A percentile compares a stretch with the other conserved stretches of the same genome.
Evolutionary conservation across 2,329 filamentous ascomycete species (phyloP).

Genomic region (Aspergillus versicolor): DNA sequence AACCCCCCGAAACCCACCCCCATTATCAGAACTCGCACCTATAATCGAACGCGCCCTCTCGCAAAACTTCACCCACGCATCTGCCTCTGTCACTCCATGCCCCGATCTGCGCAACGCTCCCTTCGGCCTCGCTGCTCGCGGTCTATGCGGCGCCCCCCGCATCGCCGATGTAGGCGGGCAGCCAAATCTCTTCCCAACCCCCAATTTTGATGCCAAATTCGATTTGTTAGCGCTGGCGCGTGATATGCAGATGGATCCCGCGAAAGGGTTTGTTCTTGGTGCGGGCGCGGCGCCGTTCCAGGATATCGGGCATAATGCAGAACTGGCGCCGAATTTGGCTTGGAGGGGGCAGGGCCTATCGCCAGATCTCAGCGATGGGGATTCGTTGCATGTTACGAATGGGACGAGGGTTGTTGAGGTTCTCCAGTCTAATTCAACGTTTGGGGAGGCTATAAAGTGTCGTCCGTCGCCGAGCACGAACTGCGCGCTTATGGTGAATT

Average conservation of each 20-base stretch:
- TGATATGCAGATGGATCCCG: conserved; percentile 37
- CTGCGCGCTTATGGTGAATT: conserved; percentile 46
- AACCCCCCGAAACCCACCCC: conserved; percentile 1
- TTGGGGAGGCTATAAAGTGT: background rate
- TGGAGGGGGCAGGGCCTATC: background rate
- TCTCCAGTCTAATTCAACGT: background rate
- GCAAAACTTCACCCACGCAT: background rate
- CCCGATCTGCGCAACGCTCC: conserved; percentile 7
- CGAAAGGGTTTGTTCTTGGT: conserved; percentile 38
- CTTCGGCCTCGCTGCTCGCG: conserved; percentile 24
- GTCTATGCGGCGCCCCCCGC: conserved; percentile 40
- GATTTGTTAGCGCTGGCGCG: conserved; percentile 25
- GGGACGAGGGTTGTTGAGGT: background rate
- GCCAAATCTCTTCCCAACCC: conserved; percentile 40
- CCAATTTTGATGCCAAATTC: conserved; percentile 35
- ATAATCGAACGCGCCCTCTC: background rate
- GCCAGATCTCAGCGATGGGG: background rate
- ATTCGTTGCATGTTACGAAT: background rate
- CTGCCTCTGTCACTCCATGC: background rate
- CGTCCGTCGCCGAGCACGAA: conserved; percentile 25
- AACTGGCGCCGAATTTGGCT: conserved; percentile 41
- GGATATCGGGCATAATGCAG: conserved; percentile 43
- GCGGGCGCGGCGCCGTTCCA: conserved; percentile 47
- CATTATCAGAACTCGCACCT: background rate
- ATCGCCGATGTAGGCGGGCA: conserved; percentile 49